Evolutionary conservation across 73 alveolate species (phyloP).

Genomic region (Paramecium octaurelia): DNA sequence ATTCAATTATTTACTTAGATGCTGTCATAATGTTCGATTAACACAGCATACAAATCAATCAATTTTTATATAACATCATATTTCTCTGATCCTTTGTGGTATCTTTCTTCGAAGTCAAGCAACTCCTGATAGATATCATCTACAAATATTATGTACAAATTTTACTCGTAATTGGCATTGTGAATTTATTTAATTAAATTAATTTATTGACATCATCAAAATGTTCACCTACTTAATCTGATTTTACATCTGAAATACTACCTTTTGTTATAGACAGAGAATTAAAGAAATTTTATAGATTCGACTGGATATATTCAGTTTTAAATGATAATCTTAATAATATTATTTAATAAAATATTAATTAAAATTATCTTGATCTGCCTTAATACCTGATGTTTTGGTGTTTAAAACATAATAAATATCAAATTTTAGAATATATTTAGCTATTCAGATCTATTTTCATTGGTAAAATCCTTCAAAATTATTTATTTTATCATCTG

Average conservation of each 20-base stretch:
- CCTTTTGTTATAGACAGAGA: background rate
- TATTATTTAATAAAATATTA: too few species aligned
- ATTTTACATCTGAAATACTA: background rate
- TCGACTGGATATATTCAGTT: background rate
- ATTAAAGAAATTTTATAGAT: background rate
- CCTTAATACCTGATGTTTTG: background rate
- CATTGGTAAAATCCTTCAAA: too few species aligned
- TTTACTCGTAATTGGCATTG: conserved; percentile 1
- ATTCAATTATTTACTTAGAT: background rate
- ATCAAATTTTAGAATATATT: too few species aligned
- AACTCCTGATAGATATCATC: background rate
- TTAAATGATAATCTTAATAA: background rate
- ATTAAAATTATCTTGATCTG: too few species aligned
- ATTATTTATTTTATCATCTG: too few species aligned
- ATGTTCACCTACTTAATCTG: background rate
- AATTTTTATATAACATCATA: background rate
- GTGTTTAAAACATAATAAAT: background rate
- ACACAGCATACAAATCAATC: background rate
- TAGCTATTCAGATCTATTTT: too few species aligned
- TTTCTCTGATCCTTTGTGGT: background rate
- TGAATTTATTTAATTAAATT: background rate
- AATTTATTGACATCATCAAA: background rate
- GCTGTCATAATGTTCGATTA: background rate
- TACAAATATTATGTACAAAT: background rate
- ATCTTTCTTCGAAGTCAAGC: background rate